These are phyloP conservation scores for Claviceps pusilla DNA, from an alignment of 2,329 filamentous ascomycete genomes.

Conservation along the genomic window DNA sequence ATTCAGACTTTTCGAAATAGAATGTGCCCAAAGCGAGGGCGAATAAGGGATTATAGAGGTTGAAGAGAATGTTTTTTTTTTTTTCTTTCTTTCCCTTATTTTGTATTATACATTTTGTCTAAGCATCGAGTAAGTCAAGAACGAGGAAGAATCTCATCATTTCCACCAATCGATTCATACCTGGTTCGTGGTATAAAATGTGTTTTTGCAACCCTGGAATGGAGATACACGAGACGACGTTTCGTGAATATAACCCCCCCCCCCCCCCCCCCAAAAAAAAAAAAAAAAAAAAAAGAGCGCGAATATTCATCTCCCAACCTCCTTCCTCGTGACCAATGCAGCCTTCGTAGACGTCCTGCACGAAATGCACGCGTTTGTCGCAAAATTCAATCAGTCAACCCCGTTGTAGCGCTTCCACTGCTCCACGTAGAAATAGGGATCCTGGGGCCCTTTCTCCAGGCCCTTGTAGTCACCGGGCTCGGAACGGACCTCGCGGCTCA, in stretches of 20 bases:
- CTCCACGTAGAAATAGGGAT: conserved; percentile 46
- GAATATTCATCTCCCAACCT: background rate
- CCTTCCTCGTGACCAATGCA: background rate
- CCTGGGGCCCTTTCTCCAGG: conserved; percentile 37
- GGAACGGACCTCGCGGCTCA: conserved; percentile 43
- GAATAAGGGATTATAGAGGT: background rate
- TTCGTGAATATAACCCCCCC: too few species aligned
- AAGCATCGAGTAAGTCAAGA: background rate
- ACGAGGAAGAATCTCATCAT: background rate
- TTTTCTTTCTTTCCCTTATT: background rate
- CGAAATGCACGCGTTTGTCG: background rate
- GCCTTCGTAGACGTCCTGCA: background rate
- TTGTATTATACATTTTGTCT: background rate
- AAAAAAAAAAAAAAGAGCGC: background rate
- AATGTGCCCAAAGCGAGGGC: background rate
- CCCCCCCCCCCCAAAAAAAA: too few species aligned
- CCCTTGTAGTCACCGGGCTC: conserved; percentile 40
- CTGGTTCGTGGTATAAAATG: background rate
- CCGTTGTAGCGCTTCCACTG: conserved; percentile 57
- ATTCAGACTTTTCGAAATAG: background rate
- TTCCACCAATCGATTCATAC: background rate
- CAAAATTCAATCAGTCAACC: conserved; percentile 25
- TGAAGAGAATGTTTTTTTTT: background rate
- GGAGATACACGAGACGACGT: background rate
- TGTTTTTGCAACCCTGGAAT: conserved; percentile 1